A percentile compares a stretch with the other conserved stretches of the same genome.
These are phyloP conservation scores for Crithidia sp. DNA, from an alignment of 208 protist species.

Conservation along the genomic window DNA sequence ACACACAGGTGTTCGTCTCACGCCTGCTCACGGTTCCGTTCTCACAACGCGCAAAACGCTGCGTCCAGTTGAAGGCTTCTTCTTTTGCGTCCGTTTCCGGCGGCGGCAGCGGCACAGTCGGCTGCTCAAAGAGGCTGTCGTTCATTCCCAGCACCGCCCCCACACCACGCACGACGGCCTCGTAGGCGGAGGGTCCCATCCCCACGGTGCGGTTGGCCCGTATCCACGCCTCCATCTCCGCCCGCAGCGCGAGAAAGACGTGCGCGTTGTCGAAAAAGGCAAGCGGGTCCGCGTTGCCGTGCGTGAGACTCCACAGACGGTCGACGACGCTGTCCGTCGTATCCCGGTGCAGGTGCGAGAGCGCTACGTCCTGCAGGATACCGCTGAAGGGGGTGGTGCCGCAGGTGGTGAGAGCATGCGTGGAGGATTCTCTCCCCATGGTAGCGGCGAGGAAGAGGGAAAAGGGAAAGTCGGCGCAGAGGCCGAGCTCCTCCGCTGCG, in stretches of 20 bases:
- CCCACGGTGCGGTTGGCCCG: slow-evolving; percentile 31
- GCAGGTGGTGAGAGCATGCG: slow-evolving; percentile 12
- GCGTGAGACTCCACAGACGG: slow-evolving; percentile 13
- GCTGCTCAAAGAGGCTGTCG: not conserved
- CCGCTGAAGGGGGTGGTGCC: slow-evolving; percentile 4
- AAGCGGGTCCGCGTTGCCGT: slow-evolving; percentile 13
- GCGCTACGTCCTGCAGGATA: slow-evolving; percentile 27
- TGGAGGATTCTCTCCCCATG: slow-evolving; percentile 14
- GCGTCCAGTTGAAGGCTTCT: slow-evolving; percentile 8
- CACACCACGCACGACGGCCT: slow-evolving; percentile 20
- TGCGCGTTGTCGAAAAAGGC: slow-evolving; percentile 24
- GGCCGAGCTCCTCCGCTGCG: not conserved
- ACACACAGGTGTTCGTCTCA: slow-evolving; percentile 9
- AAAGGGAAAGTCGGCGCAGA: slow-evolving; percentile 19
- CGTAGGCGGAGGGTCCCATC: slow-evolving; percentile 36
- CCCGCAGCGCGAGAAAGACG: slow-evolving; percentile 31
- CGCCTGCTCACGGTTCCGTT: not conserved
- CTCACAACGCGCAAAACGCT: not conserved
- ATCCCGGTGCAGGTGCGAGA: slow-evolving; percentile 8
- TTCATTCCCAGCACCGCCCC: slow-evolving; percentile 23
- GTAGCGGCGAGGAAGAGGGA: slow-evolving; percentile 15
- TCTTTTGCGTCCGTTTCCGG: too few species aligned
- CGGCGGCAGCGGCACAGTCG: not conserved
- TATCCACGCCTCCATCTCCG: slow-evolving; percentile 36
- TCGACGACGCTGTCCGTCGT: not conserved